phyloP scores from a whole-genome alignment of 2,329 filamentous ascomycete genomes.

The Penicillium sclerotigenum region DNA sequence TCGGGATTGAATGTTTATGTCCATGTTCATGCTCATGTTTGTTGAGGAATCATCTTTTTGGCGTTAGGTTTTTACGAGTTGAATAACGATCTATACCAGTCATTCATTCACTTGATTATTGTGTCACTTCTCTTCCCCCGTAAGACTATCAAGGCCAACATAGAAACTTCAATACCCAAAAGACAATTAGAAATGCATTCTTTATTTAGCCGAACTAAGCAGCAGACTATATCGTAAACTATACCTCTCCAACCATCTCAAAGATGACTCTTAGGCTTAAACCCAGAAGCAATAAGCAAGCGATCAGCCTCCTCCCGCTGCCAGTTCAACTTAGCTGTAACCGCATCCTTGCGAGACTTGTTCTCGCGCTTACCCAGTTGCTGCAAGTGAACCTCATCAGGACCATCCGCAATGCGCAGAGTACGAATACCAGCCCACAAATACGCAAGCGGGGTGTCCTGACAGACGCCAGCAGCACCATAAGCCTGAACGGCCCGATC shows the following conservation, averaged over 20 bases:
- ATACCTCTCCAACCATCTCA: conserved; percentile 11
- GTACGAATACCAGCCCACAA: conserved; percentile 81
- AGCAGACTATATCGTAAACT: neutral
- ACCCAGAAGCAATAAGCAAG: conserved; percentile 37
- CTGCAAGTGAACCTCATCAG: conserved; percentile 86
- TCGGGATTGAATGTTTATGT: conserved; percentile 9
- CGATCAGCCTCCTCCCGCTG: conserved; percentile 40
- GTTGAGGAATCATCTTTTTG: conserved; percentile 3
- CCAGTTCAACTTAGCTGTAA: conserved; percentile 43
- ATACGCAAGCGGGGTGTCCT: conserved; percentile 86
- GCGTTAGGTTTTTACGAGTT: conserved; percentile 12
- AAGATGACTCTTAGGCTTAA: conserved; percentile 38
- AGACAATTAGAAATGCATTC: neutral
- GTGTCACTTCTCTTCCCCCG: neutral
- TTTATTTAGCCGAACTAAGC: neutral
- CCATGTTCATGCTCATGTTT: conserved; percentile 7
- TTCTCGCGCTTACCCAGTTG: conserved; percentile 57
- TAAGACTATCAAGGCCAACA: neutral
- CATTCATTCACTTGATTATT: conserved; percentile 11
- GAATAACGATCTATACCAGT: conserved; percentile 15
- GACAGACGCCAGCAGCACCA: conserved; percentile 83
- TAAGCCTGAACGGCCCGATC: conserved; percentile 93
- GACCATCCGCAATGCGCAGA: conserved; percentile 83
- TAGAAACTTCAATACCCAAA: too few relatives aligned
- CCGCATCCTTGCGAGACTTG: conserved; percentile 46